phyloP scores from a whole-genome alignment of 768 basidiomycete species.

The Cystobasidium ongulense region DNA sequence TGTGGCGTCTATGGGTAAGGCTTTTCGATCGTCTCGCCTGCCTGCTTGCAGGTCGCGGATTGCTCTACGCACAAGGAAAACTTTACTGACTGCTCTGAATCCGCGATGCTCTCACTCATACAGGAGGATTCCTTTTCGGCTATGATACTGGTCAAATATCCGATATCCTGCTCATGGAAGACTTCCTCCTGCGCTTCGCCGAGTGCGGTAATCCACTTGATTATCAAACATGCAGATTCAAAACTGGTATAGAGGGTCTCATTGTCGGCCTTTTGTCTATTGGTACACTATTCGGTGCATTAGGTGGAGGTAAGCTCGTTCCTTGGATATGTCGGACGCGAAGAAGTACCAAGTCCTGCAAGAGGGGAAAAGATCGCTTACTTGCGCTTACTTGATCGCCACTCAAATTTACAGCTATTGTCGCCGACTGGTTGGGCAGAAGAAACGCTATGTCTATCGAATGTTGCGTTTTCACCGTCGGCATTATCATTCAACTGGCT shows the following conservation, averaged over 20 bases:
- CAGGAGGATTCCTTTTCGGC: constrained; percentile 33
- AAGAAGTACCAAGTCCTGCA: no score
- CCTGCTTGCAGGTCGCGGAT: background rate
- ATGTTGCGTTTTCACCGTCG: constrained; percentile 55
- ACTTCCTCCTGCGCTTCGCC: constrained; percentile 61
- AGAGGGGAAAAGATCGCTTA: no score
- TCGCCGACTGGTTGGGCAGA: constrained; percentile 60
- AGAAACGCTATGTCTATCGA: constrained; percentile 60
- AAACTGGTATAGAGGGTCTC: constrained; percentile 53
- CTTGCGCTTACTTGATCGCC: no score
- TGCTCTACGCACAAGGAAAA: background rate
- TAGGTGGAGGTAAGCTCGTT: constrained; percentile 57
- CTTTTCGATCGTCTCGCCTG: background rate
- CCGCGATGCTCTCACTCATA: background rate
- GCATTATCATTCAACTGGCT: constrained; percentile 57
- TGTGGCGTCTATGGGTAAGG: constrained; percentile 25
- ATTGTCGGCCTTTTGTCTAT: constrained; percentile 63
- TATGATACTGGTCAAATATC: constrained; percentile 54
- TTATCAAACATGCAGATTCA: constrained; percentile 52
- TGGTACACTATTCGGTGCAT: constrained; percentile 59
- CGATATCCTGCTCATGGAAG: constrained; percentile 64
- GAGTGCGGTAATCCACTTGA: constrained; percentile 47
- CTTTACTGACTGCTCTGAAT: background rate
- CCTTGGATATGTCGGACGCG: constrained; percentile 16
- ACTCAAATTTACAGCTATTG: constrained; percentile 4